Evolutionary conservation across 148 eudicot genomes (phyloP).

Genomic region (Vaccinium macrocarpon): DNA sequence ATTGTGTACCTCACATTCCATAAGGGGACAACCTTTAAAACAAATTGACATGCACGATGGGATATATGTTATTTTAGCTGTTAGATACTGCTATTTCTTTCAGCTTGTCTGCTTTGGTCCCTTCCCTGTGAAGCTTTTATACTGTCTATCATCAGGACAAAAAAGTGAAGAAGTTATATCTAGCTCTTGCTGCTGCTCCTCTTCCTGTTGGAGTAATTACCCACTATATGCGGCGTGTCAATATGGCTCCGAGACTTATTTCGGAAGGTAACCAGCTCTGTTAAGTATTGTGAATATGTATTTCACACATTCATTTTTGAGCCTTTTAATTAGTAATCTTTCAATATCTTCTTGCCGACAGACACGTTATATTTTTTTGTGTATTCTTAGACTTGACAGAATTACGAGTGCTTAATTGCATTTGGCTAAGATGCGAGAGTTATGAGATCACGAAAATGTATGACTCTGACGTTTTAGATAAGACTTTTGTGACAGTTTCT

Average conservation of each 20-base stretch:
- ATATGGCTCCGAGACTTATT: conserved; percentile 74
- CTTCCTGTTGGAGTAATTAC: conserved; percentile 68
- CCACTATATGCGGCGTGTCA: conserved; percentile 86
- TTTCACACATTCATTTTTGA: background rate
- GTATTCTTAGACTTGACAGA: background rate
- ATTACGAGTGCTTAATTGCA: background rate
- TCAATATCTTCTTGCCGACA: background rate
- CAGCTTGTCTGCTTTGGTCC: conserved; percentile 1
- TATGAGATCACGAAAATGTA: background rate
- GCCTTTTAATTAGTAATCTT: background rate
- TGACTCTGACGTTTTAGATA: background rate
- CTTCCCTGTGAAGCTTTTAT: conserved; percentile 1
- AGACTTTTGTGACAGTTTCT: background rate
- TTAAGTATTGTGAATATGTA: background rate
- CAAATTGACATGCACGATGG: background rate
- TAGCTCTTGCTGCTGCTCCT: conserved; percentile 89
- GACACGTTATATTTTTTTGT: background rate
- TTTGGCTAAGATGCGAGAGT: background rate
- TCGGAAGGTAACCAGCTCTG: conserved; percentile 59
- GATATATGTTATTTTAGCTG: conserved; percentile 1
- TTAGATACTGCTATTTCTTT: background rate
- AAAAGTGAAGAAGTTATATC: conserved; percentile 89
- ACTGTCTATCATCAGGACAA: conserved; percentile 54
- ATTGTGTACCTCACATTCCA: background rate
- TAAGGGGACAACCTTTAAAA: background rate